Evolutionary conservation across 2,329 filamentous ascomycete species (phyloP).

Genomic region (Trichoderma endophyticum): DNA sequence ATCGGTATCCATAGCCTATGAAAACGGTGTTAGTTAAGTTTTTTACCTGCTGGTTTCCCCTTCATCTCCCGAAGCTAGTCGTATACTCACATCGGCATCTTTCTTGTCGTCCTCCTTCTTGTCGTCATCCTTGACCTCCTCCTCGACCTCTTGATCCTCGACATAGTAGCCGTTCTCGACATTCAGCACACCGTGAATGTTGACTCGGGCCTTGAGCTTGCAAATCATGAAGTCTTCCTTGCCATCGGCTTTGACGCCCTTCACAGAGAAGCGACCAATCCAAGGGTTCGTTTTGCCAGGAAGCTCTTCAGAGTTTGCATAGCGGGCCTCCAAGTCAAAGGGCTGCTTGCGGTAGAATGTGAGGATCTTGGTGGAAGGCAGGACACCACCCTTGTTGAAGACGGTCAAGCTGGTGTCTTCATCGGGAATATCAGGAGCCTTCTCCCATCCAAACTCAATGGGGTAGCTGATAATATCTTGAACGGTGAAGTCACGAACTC

Average conservation of each 20-base stretch:
- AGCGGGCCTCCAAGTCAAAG: constrained; percentile 93
- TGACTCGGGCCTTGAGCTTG: constrained; percentile 97
- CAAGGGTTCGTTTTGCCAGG: constrained; percentile 90
- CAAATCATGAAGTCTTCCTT: constrained; percentile 99
- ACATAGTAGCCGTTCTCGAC: constrained; percentile 97
- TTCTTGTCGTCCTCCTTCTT: constrained; percentile 67
- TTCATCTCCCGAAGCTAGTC: neutral
- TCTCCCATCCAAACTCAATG: constrained; percentile 98
- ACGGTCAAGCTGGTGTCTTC: constrained; percentile 97
- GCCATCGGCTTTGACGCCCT: constrained; percentile 89
- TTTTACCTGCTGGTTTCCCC: neutral
- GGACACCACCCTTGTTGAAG: constrained; percentile 94
- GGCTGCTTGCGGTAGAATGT: constrained; percentile 99
- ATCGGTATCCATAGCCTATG: constrained; percentile 82
- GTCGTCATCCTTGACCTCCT: constrained; percentile 76
- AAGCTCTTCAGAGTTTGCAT: constrained; percentile 79
- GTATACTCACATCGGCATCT: constrained; percentile 69
- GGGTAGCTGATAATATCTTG: constrained; percentile 98
- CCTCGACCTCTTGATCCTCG: constrained; percentile 95
- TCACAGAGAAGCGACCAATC: constrained; percentile 97
- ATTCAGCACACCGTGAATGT: constrained; percentile 93
- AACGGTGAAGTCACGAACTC: constrained; percentile 94
- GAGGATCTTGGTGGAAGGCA: constrained; percentile 98
- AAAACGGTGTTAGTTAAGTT: constrained; percentile 26
- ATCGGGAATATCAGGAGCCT: constrained; percentile 95